A percentile compares a stretch with the other conserved stretches of the same genome.
These are phyloP conservation scores for Zygnema circumcarinatum DNA, from an alignment of 139 green algal genomes.

Conservation along the genomic window DNA sequence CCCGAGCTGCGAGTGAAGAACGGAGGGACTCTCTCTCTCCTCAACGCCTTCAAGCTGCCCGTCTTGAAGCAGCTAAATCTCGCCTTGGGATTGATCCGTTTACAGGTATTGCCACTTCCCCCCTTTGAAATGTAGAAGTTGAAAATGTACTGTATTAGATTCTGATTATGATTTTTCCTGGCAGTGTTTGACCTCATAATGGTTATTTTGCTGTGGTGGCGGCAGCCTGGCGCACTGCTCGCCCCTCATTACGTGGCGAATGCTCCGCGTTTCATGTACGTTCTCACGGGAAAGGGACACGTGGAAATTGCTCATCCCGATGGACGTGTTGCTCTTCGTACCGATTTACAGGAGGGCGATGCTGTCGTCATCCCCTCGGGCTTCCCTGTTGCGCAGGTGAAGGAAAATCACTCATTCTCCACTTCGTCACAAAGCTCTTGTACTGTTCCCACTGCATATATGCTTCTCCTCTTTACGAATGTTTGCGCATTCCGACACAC, in stretches of 20 bases:
- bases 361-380: slow-evolving; percentile 23
- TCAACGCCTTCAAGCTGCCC: slow-evolving; percentile 39
- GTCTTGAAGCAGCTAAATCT: slow-evolving; percentile 27
- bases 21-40: background rate
- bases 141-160: background rate
- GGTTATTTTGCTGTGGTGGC: background rate
- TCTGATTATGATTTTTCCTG: too few species aligned
- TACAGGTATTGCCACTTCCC: slow-evolving; percentile 27
- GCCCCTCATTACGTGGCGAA: slow-evolving; percentile 41
- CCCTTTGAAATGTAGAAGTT: background rate
- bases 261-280: slow-evolving; percentile 32
- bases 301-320: slow-evolving; percentile 46
- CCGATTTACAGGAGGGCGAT: slow-evolving; percentile 43
- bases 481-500: too few species aligned
- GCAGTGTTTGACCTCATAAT: too few species aligned
- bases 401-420: background rate
- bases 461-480: too few species aligned
- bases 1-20: slow-evolving; percentile 9
- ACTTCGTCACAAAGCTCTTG: too few species aligned
- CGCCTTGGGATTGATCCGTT: background rate
- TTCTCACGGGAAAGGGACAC: slow-evolving; percentile 46
- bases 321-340: background rate
- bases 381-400: slow-evolving; percentile 14
- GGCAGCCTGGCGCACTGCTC: slow-evolving; percentile 41
- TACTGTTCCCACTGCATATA: too few species aligned